Base-by-base conservation (phyloP, 2,329 filamentous ascomycete genomes). In the Teratosphaeria pseudoeucalypti region DNA sequence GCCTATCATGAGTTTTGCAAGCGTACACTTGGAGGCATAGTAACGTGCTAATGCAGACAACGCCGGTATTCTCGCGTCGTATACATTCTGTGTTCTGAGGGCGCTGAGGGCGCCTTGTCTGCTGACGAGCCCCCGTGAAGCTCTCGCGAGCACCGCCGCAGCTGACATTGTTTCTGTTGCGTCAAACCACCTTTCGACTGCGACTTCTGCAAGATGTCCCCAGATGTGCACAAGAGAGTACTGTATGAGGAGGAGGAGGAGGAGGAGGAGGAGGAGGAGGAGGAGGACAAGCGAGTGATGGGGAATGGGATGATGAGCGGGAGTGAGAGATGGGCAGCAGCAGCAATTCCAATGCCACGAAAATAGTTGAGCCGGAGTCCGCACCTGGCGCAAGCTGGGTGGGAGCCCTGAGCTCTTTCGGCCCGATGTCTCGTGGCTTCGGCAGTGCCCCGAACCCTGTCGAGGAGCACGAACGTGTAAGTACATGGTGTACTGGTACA, bases 11-110 rank as follows among this genome's bases (percentile, higher is more conserved):
- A 49, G n/a, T 6, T 23, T 9, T 49, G 14, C 34, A 26, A 29
- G 68, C 80, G 72, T 78, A 86, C 84, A 84, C 78, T 86, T 86
- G 60, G 83, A 85, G 73, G 84, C 84, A 81, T 87, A 87, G 76
- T 81, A 86, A 74, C 84, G 78, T 66, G 82, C 79, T 67, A 87
- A 78, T 62, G 84, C 83, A 58, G 82, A 80, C 65, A 85, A 74
- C 52, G 80, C 78, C 58, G 82, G 81, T 70, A 74, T 74, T 68
- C 75, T 55, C 29, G 29, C 12, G 73, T 68, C 73, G 71, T 62
- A 71, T 75, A 66, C 37, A 63, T 71, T 65, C 57, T 70, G 70
- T 66, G 70, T 63, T 60, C 68, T 67, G 58, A 71, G 64, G 53
- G 64, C 66, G 58, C 66, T 66, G 63, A 68, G 65, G 61, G 69